Evolutionary conservation across 768 basidiomycete species (phyloP), one percentile per base, ranked within the genome.

Genomic region (Zangia roseola): DNA sequence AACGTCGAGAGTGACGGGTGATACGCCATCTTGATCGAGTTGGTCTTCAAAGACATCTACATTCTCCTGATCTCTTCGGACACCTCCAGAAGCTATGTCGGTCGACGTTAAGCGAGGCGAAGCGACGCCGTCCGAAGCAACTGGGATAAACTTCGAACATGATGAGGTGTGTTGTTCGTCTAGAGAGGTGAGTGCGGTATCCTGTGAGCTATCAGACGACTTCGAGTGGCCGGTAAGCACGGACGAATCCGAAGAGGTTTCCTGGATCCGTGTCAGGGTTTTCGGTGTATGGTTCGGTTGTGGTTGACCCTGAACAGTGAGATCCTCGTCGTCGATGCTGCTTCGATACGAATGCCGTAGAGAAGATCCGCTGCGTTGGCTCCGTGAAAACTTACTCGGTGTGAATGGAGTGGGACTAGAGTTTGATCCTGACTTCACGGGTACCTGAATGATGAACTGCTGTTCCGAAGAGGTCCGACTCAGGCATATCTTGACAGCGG

Each of bases 401-500:
- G 77, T 75, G 53, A 77, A 75, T 31, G 74, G 59, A 17, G 69
- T 64, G 37, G 72, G 62, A 40, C 70, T 74, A 38, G 75, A 66
- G 49, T 80, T 76, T 21, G 75, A 66, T 47, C 80, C 77, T 20
- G 74, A 76, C 20, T 65, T 66, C 24, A 67, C 69, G 16, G 86
- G 86, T 23, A 86, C 69, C 55, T 83, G 78, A 64, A 88, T 76
- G 53, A 88, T 68, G 61, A 88, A 84, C 10, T 83, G 78, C 33
- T 76, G 74, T 58, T 85, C 84, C 35, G 78, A 77, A 12, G 76
- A 68, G 19, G 84, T 74, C 43, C 84, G 78, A 62, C 77, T 82
- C 47, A 94, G 69, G 62, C 91, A 94, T 52, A 86, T 78, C 69
- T 88, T 91, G 56, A 94, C 90, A 21, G 90, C 82, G 8, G 84